Percentiles rank a stretch among this genome's conserved stretches.
These are phyloP conservation scores for Glutinoglossum americanum DNA, from an alignment of 495 filamentous ascomycete species.

Conservation along the genomic window DNA sequence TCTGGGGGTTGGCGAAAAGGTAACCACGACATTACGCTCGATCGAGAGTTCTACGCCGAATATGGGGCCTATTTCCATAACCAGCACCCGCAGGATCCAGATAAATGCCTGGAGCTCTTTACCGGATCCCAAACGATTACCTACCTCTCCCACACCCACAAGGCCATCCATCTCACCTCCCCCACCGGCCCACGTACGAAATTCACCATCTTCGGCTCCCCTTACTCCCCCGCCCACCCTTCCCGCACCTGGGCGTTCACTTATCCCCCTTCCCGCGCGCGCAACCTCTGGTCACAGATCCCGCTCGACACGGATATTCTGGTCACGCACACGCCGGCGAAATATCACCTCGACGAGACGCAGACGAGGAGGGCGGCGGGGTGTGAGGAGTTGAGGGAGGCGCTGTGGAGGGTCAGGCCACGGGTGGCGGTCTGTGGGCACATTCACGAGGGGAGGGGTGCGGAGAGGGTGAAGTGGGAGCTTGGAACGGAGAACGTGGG, in stretches of 20 bases:
- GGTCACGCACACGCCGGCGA: slow-evolving; percentile 28
- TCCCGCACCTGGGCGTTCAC: slow-evolving; percentile 47
- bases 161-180: slow-evolving; percentile 31
- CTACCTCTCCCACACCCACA: slow-evolving; percentile 42
- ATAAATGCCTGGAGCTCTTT: slow-evolving; percentile 33
- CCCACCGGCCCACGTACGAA: slow-evolving; percentile 37
- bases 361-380: slow-evolving; percentile 16
- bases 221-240: slow-evolving; percentile 34
- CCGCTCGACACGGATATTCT: slow-evolving; percentile 25
- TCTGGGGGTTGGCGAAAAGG: slow-evolving; percentile 20
- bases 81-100: slow-evolving; percentile 30
- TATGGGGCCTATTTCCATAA: slow-evolving; percentile 37
- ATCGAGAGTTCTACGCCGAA: slow-evolving; percentile 35
- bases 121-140: slow-evolving; percentile 32
- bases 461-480: slow-evolving; percentile 22
- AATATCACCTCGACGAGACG: slow-evolving; percentile 23
- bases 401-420: slow-evolving; percentile 21
- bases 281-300: slow-evolving; percentile 26
- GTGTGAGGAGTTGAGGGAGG: slow-evolving; percentile 20
- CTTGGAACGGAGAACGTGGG: slow-evolving; percentile 4
- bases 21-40: slow-evolving; percentile 64
- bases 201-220: slow-evolving; percentile 61
- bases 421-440: slow-evolving; percentile 27
- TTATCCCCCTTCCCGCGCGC: slow-evolving; percentile 30
- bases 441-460: slow-evolving; percentile 28